phyloP scores from a whole-genome alignment of 306 rosid species.

The Quercus alba region DNA sequence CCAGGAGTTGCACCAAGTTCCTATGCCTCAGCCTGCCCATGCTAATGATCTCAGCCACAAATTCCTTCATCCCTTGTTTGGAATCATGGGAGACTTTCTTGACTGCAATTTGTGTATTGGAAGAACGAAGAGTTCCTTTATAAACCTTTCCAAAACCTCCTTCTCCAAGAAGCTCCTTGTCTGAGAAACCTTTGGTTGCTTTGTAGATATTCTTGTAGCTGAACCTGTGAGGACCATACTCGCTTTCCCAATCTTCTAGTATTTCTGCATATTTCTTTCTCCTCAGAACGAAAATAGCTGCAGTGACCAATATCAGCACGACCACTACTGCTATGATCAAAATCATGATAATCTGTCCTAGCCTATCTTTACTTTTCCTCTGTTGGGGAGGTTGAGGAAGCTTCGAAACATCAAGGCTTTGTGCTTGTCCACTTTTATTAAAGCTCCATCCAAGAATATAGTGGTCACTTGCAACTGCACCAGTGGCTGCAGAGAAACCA shows the following conservation, averaged over 20 bases:
- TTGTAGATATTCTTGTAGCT: conserved; percentile 47
- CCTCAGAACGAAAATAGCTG: background rate
- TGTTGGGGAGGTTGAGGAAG: background rate
- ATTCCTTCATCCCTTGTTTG: conserved; percentile 53
- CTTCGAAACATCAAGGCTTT: background rate
- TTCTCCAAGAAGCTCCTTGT: conserved; percentile 46
- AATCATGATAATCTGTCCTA: background rate
- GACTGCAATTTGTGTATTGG: conserved; percentile 61
- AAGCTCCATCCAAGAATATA: too few species aligned
- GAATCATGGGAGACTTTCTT: conserved; percentile 65
- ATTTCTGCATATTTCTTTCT: conserved; percentile 40
- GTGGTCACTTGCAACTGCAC: too few species aligned
- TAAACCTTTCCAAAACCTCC: conserved; percentile 81
- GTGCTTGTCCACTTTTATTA: conserved; percentile 6
- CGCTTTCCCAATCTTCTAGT: conserved; percentile 63
- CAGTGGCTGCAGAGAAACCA: too few species aligned
- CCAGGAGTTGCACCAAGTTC: conserved; percentile 57
- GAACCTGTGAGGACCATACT: conserved; percentile 61
- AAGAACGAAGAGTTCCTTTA: conserved; percentile 49
- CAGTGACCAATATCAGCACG: too few species aligned
- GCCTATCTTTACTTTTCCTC: background rate
- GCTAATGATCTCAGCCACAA: background rate
- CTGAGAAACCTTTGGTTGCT: conserved; percentile 62
- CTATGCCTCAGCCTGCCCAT: conserved; percentile 70
- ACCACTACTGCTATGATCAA: background rate